Base-by-base conservation (phyloP, 164 flowering plant species). In the Aristolochia californica region DNA sequence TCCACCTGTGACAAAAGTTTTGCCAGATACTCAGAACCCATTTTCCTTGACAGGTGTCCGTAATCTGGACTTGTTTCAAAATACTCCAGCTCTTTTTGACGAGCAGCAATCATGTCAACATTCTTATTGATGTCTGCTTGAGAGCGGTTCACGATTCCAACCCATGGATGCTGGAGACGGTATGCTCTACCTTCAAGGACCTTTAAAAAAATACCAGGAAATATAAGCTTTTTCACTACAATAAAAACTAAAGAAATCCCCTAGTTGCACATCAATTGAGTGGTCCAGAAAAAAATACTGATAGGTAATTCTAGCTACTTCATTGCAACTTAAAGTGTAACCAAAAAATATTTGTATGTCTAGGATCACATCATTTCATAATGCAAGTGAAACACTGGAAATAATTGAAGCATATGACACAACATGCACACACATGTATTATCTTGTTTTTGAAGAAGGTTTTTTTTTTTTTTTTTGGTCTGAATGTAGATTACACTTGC, bases 1-100 rank as follows among this genome's bases (percentile, higher is more conserved):
- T 44, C 51, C 25, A 86, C 98, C 95, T 88, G 69, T 2, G 98
- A 91, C 13, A 91, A 70, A 64, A 91, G 90, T 60, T 85, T 91
- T 18, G 96, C 96, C 45, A 91, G 94, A 78, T 88, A 88, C 60
- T 87, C 97, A 16, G 97, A 76, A 9, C 96, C 97, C 97, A 91
- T 91, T 75, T 74, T 88, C 69, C 65, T 65, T 18, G 89, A 77
- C 64, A 91, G 66, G 55, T 84, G 95, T 43, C 87, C 80, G 75
- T 88, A 91, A 53, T 91, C 96, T 59, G 93, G 81, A 61, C 88
- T 91, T 45, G 74, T 68, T 43, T 75, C 77, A 72, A 88, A 91
- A 61, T 77, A 91, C 53, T 91, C 98, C 38, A 67, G 74, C 70
- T 91, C 98, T 68, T 66, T 81, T 25, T 78, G 72, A 30, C 93